Evolutionary conservation across 2,329 filamentous ascomycete genomes (phyloP), one percentile per base, ranked within the genome.

Genomic region (Cadophora luteo-olivacea): DNA sequence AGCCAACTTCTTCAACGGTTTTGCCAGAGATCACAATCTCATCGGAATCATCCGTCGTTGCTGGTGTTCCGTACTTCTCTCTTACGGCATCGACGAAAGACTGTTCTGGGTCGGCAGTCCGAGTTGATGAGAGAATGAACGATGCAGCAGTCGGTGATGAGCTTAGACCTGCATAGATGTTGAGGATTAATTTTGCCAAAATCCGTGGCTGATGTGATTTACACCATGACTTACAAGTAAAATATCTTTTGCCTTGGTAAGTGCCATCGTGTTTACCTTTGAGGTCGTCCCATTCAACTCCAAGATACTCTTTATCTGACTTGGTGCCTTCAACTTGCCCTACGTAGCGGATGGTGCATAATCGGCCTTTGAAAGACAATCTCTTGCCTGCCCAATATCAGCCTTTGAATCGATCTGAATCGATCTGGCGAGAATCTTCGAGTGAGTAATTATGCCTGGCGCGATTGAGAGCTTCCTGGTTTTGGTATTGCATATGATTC

Each of bases 281-380:
- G 48, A 84, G 83, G 79, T 97, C 92, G 80, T 98, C 95, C 96
- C 96, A 99, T 85, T 99, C 96, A 60, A 98, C 93, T 58, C 96
- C 96, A 41, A 98, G 86, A 94, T 95, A 98, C 71, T 69, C 86
- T 84, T 61, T 93, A 92, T 54, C 87, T 84, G 68, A 65, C 4
- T 70, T 69, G 9, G 93, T 94, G 73, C 91, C 92, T 62, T 87
- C 84, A 8, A 98, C 91, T 41, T 86, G 80, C 55, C 96, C 96
- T 70, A 92, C 81, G 77, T 94, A 98, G 70, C 93, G 90, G 68
- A 98, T 86, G 0, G 95, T 98, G 80, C 94, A 97, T 52, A 92
- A 81, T 24, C 89, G 88, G 38, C 88, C 89, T 72, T 91, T 89
- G 75, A 92, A 97, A 3, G 93, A 97, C 51, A 95, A 84, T 16